Evolutionary conservation across 805 yeast genomes (phyloP), one percentile per base, ranked within the genome.

Genomic region (Candida rishiriensis): DNA sequence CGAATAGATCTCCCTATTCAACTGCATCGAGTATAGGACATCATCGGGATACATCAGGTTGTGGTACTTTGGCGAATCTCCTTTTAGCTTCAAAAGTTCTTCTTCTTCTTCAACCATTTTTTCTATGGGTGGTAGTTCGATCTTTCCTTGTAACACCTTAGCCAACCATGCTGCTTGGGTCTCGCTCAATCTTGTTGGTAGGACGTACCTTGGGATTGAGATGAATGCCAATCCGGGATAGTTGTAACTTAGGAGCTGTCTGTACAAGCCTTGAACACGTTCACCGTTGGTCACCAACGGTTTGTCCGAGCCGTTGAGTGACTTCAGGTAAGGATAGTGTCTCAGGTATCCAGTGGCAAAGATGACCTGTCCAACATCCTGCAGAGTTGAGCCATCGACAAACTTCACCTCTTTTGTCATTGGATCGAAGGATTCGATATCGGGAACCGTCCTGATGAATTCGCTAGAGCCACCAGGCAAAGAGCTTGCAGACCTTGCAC

Each of bases 261-360:
- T 73, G 70, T 80, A 85, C 11, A 81, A 53, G 21, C 78, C 75
- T 37, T 71, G 70, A 10, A 80, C 71, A 35, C 76, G 70, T 11
- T 55, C 57, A 1, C 84, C 83, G 46, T 66, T 63, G 0, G 81
- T 69, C 34, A 75, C 66, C 15, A 75, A 44, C 2, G 72, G 73
- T 34, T 50, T 43, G 1, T 47, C 41, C 10, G 58, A 52, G 11
- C 51, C 34, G 43, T 54, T 57, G 30, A 62, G 38, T 21, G 56
- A 46, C 14, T 70, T 65, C 39, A 85, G 60, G 53, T 74, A 83
- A 12, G 91, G 89, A 46, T 73, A 72, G 18, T 80, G 75, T 53
- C 78, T 77, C 35, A 77, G 66, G 60, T 81, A 85, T 0, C 95
- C 95, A 0, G 95, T 85, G 11, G 85, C 84, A 59, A 80, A 83